Evolutionary conservation across 108 stramenopile species (phyloP).

Genomic region (Mayamaea pseudoterrestris): DNA sequence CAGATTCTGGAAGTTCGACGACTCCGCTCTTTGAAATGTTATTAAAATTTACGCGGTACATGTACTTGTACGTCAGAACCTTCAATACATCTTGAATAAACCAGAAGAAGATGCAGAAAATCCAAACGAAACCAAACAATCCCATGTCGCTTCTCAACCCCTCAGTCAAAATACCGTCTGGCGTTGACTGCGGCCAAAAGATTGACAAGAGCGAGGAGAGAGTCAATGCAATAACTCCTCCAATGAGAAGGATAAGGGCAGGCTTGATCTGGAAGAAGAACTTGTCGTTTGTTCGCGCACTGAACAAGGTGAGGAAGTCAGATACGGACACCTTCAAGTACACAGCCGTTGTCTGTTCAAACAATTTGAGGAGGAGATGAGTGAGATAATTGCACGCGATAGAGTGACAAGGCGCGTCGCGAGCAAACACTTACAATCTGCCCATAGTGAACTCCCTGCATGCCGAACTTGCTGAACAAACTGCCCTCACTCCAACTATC

Average conservation of each 20-base stretch:
- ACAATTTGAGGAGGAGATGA: too few species aligned
- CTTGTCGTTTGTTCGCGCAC: constrained; percentile 19
- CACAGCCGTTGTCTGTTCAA: constrained; percentile 19
- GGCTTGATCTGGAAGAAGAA: constrained; percentile 32
- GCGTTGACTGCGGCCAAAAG: constrained; percentile 21
- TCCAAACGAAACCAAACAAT: constrained; percentile 34
- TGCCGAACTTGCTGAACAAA: constrained; percentile 23
- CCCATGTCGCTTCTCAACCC: constrained; percentile 25
- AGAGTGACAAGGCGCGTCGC: too few species aligned
- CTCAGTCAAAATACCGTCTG: constrained; percentile 26
- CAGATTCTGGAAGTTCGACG: constrained; percentile 15
- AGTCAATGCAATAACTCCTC: constrained; percentile 20
- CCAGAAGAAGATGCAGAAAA: constrained; percentile 32
- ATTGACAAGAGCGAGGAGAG: constrained; percentile 29
- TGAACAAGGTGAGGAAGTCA: constrained; percentile 41
- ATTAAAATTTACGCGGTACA: constrained; percentile 12
- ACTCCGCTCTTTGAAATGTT: constrained; percentile 12
- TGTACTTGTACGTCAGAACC: constrained; percentile 16
- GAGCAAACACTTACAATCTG: too few species aligned
- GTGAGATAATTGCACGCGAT: too few species aligned
- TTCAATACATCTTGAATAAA: constrained; percentile 34
- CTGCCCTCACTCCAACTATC: constrained; percentile 27
- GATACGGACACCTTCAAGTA: constrained; percentile 48
- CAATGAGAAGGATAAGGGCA: constrained; percentile 22
- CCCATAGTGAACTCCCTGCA: constrained; percentile 30